A percentile compares a stretch with the other conserved stretches of the same genome.
These are phyloP conservation scores for Cystoisospora suis DNA, from an alignment of 169 alveolate genomes.

Conservation along the genomic window DNA sequence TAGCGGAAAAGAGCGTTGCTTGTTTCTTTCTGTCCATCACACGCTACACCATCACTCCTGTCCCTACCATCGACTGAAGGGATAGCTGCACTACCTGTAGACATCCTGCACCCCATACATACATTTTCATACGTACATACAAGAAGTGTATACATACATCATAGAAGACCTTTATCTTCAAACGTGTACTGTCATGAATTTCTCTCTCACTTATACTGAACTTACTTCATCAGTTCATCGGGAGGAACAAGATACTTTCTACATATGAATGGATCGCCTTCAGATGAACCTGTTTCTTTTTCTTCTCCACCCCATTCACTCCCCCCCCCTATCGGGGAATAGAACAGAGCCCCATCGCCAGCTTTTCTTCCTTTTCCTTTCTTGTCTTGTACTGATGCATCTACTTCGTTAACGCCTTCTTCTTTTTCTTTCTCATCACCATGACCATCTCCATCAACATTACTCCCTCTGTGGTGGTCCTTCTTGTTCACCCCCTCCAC, in stretches of 20 bases:
- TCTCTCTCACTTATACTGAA: no score
- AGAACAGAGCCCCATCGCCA: not conserved
- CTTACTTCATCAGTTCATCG: conserved; percentile 43
- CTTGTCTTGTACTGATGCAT: not conserved
- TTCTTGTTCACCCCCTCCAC: not conserved
- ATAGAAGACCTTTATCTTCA: no score
- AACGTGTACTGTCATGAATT: no score
- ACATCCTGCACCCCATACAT: no score
- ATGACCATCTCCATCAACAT: conserved; percentile 20
- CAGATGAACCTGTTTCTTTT: not conserved
- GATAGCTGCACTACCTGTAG: no score
- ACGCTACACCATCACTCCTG: no score
- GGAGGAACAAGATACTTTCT: conserved; percentile 35
- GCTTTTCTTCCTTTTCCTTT: not conserved
- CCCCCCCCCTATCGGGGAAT: not conserved
- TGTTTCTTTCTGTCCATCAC: no score
- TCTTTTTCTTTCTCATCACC: not conserved
- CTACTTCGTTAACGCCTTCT: not conserved
- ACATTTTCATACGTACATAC: no score
- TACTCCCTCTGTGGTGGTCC: conserved; percentile 16
- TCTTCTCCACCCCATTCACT: not conserved
- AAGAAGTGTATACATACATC: no score
- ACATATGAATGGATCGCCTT: not conserved
- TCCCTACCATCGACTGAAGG: no score
- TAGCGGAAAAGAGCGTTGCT: no score